Percentiles rank a stretch among this genome's conserved stretches.
Conservation (phyloP, 1,284 basidiomycete species). For the Pisolithus thermaeus region DNA sequence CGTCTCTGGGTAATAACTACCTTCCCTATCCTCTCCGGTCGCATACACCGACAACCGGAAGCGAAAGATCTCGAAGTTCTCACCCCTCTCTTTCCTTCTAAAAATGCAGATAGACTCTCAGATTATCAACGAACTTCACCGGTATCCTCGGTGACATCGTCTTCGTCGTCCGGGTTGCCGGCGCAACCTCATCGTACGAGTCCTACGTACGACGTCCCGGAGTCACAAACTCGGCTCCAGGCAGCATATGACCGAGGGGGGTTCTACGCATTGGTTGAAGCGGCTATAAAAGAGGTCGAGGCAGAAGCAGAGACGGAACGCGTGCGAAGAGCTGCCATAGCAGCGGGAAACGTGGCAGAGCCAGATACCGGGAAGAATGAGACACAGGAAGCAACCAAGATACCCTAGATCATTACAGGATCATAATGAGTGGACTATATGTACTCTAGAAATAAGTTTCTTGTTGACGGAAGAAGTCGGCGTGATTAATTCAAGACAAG, state of each 20-base stretch:
- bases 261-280: slow-evolving; percentile 45
- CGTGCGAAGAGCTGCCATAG: slow-evolving; percentile 1
- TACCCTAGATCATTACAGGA: not conserved
- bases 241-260: slow-evolving; percentile 54
- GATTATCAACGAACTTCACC: slow-evolving; percentile 1
- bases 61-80: slow-evolving; percentile 5
- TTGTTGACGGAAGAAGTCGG: too few species aligned
- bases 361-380: not conserved
- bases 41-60: slow-evolving; percentile 40
- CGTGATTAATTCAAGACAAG: too few species aligned
- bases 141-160: not conserved
- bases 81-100: not conserved
- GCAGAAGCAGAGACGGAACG: slow-evolving; percentile 46
- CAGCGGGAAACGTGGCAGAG: not conserved
- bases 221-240: slow-evolving; percentile 44
- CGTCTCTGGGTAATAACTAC: slow-evolving; percentile 36
- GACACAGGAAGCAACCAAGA: not conserved
- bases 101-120: not conserved
- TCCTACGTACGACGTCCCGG: slow-evolving; percentile 24
- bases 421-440: too few species aligned
- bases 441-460: too few species aligned
- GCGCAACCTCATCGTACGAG: not conserved
- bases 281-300: slow-evolving; percentile 47
- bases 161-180: not conserved
- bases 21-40: slow-evolving; percentile 44